A percentile compares a stretch with the other conserved stretches of the same genome.
Conservation (phyloP, 768 basidiomycete species). For the Leccinum uliginosum region DNA sequence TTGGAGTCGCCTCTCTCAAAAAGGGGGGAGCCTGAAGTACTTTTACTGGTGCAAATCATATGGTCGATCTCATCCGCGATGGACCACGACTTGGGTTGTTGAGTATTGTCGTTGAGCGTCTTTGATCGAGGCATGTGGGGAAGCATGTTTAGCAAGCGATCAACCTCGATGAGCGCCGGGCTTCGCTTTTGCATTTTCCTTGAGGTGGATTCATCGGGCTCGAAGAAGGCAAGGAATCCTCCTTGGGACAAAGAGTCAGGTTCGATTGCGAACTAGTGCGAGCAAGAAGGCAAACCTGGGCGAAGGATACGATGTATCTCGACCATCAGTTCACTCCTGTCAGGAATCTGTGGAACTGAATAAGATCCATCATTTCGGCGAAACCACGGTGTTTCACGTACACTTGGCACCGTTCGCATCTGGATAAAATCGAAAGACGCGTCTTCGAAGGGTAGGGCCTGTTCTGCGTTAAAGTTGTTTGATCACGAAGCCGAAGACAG, state of each 20-base stretch:
- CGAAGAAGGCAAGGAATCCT: conserved; percentile 2
- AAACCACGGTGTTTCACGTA: neutral
- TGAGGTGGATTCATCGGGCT: conserved; percentile 1
- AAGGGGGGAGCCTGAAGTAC: neutral
- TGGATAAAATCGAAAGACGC: conserved; percentile 10
- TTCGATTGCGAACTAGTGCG: neutral
- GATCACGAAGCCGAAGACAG: neutral
- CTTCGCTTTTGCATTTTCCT: neutral
- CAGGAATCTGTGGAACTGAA: neutral
- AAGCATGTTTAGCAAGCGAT: conserved; percentile 1
- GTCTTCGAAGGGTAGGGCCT: conserved; percentile 5
- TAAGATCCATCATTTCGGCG: neutral
- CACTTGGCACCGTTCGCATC: conserved; percentile 9
- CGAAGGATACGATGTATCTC: conserved; percentile 6
- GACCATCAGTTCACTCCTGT: neutral
- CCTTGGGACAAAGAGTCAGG: neutral
- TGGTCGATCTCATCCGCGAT: neutral
- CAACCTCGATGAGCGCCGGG: conserved; percentile 3
- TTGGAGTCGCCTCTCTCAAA: neutral
- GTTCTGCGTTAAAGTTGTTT: neutral
- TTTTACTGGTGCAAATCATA: neutral
- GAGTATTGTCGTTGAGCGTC: neutral
- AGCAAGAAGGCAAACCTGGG: neutral
- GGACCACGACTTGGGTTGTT: conserved; percentile 3
- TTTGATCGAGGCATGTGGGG: conserved; percentile 6